Evolutionary conservation across 495 filamentous ascomycete species (phyloP).

Genomic region (Aspergillus conjunctus): DNA sequence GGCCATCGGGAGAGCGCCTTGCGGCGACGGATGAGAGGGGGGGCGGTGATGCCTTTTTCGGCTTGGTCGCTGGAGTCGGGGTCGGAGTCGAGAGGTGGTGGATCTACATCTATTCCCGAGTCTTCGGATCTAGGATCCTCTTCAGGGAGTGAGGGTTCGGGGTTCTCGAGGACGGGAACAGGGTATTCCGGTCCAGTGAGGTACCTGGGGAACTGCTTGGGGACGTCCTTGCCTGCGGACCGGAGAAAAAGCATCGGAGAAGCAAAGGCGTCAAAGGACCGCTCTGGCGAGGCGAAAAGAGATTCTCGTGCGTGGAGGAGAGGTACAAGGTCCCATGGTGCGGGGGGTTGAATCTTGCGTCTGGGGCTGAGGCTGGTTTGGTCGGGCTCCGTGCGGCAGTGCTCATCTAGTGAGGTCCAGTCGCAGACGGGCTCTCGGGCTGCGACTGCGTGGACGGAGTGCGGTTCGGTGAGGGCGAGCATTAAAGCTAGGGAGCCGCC

Average conservation of each 20-base stretch:
- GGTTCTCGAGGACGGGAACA: slow-evolving; percentile 31
- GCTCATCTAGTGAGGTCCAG: slow-evolving; percentile 44
- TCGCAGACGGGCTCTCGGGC: slow-evolving; percentile 43
- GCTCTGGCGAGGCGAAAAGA: slow-evolving; percentile 50
- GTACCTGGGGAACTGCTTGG: slow-evolving; percentile 37
- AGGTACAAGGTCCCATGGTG: slow-evolving; percentile 38
- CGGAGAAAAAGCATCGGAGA: slow-evolving; percentile 62
- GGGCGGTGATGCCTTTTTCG: neutral
- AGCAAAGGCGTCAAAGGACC: slow-evolving; percentile 61
- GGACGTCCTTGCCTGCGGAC: slow-evolving; percentile 46
- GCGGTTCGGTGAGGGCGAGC: slow-evolving; percentile 61
- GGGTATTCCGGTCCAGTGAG: slow-evolving; percentile 41
- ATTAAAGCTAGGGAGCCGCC: slow-evolving; percentile 60
- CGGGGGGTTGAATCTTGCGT: slow-evolving; percentile 13
- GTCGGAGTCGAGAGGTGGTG: neutral
- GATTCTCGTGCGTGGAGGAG: slow-evolving; percentile 41
- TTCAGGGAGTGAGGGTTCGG: too few relatives aligned
- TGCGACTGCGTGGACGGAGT: slow-evolving; percentile 38
- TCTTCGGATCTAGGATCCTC: too few relatives aligned
- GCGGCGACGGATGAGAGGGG: slow-evolving; percentile 31
- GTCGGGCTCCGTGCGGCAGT: slow-evolving; percentile 25
- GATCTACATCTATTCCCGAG: too few relatives aligned
- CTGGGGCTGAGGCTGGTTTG: neutral
- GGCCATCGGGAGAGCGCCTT: slow-evolving; percentile 46
- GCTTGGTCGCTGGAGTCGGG: slow-evolving; percentile 8